Evolutionary conservation across 441 rosid genomes (phyloP).

Genomic region (Croton laevigatus): DNA sequence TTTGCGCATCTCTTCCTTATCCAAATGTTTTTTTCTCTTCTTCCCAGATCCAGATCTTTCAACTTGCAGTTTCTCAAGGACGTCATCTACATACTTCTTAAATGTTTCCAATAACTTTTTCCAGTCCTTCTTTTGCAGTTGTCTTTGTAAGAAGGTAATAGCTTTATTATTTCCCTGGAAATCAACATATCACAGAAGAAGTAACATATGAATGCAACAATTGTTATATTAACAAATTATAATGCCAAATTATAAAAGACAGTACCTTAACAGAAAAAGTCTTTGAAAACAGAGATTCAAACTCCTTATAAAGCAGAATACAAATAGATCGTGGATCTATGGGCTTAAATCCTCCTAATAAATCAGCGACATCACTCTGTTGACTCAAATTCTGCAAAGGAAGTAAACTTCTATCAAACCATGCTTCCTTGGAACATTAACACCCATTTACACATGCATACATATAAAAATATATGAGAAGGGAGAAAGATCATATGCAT

Average conservation of each 20-base stretch:
- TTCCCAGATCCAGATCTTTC: conserved; percentile 43
- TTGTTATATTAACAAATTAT: conserved; percentile 13
- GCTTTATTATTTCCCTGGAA: conserved; percentile 48
- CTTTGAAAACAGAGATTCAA: conserved; percentile 56
- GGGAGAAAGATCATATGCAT: conserved; percentile 7
- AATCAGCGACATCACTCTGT: conserved; percentile 96
- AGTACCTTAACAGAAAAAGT: conserved; percentile 48
- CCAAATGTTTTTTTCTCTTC: conserved; percentile 70
- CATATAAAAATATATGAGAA: neutral
- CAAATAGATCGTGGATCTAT: conserved; percentile 69
- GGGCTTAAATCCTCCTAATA: conserved; percentile 99
- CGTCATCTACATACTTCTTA: conserved; percentile 38
- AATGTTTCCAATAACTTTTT: conserved; percentile 47
- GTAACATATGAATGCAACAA: conserved; percentile 21
- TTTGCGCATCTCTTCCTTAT: conserved; percentile 40
- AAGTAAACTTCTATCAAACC: conserved; percentile 15
- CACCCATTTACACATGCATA: neutral
- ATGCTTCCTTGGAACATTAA: neutral
- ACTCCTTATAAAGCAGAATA: conserved; percentile 71
- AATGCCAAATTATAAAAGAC: conserved; percentile 7
- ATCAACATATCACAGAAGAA: conserved; percentile 29
- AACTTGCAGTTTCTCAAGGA: conserved; percentile 24
- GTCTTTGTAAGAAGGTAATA: conserved; percentile 46
- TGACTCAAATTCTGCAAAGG: conserved; percentile 91
- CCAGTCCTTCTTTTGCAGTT: conserved; percentile 62